phyloP scores from a whole-genome alignment of 2,329 filamentous ascomycete species.

The Cercospora sojina region DNA sequence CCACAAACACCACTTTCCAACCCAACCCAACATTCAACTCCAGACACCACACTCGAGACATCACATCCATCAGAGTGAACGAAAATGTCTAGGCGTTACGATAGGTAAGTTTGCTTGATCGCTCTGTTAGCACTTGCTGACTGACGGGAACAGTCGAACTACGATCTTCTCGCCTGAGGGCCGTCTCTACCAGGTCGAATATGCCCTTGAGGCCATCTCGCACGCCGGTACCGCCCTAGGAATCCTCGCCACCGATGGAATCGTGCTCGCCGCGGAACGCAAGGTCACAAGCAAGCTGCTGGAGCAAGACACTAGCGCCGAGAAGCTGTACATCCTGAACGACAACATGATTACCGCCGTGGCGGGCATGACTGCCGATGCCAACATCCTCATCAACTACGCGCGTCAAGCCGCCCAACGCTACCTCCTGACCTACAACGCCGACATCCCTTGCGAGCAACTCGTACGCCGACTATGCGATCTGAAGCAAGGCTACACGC shows the following conservation, averaged over 20 bases:
- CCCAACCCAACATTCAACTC: background rate
- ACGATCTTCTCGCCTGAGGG: conserved; percentile 99
- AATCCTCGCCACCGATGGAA: conserved; percentile 96
- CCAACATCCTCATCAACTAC: conserved; percentile 99
- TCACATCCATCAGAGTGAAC: background rate
- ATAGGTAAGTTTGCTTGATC: conserved; percentile 24
- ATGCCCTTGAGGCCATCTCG: conserved; percentile 97
- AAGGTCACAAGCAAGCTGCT: conserved; percentile 99
- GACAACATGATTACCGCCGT: conserved; percentile 99
- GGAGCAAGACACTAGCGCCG: conserved; percentile 98
- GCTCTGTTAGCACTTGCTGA: conserved; percentile 8
- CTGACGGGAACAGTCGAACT: conserved; percentile 50
- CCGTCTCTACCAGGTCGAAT: conserved; percentile 98
- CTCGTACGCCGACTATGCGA: conserved; percentile 95
- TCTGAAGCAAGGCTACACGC: conserved; percentile 98
- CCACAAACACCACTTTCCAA: conserved; percentile 2
- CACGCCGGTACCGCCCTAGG: conserved; percentile 96
- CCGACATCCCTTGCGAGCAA: conserved; percentile 99
- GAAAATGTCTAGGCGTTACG: conserved; percentile 39
- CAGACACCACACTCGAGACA: background rate
- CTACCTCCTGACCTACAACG: conserved; percentile 98
- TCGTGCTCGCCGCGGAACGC: conserved; percentile 94
- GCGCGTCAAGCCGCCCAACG: conserved; percentile 94
- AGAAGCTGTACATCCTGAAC: conserved; percentile 99
- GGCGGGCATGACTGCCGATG: conserved; percentile 97